Percentiles rank a stretch among this genome's conserved stretches.
These are phyloP conservation scores for Sporobolomyces roseus DNA, from an alignment of 768 basidiomycete genomes.

Conservation along the genomic window DNA sequence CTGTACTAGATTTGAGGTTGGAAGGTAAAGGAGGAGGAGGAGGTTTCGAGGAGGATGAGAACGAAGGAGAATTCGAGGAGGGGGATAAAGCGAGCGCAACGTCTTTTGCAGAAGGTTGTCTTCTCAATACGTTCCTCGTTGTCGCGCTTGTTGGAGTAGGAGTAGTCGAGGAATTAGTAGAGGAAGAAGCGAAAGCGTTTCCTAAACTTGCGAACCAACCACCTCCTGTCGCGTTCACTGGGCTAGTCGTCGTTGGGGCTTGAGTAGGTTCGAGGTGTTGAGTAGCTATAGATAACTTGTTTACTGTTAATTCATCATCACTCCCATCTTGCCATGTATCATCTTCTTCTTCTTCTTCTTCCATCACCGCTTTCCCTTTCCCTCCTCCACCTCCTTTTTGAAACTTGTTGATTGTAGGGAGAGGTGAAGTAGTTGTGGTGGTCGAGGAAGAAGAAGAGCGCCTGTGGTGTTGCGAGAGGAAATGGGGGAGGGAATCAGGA, in stretches of 20 bases:
- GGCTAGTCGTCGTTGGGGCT: neutral
- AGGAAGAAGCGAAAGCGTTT: neutral
- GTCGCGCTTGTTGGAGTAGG: neutral
- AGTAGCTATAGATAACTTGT: neutral
- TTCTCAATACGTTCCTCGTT: neutral
- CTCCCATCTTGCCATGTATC: slow-evolving; percentile 28
- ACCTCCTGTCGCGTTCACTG: no score
- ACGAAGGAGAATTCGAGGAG: slow-evolving; percentile 1
- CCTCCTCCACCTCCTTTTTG: no score
- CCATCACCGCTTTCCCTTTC: neutral
- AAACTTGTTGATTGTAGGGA: neutral
- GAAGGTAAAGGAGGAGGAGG: neutral
- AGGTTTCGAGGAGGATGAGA: neutral
- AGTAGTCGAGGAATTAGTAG: neutral
- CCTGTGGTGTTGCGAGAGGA: no score
- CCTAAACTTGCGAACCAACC: slow-evolving; percentile 8
- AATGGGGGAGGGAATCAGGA: no score
- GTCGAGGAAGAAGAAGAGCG: slow-evolving; percentile 1
- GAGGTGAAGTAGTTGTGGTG: neutral
- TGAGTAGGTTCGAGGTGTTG: no score
- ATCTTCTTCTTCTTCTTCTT: slow-evolving; percentile 18
- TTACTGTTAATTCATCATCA: slow-evolving; percentile 25
- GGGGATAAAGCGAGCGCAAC: neutral
- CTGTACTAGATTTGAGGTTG: neutral
- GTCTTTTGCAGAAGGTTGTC: slow-evolving; percentile 8